phyloP scores from a whole-genome alignment of 2,329 filamentous ascomycete species.

The Diaporthe amygdali region DNA sequence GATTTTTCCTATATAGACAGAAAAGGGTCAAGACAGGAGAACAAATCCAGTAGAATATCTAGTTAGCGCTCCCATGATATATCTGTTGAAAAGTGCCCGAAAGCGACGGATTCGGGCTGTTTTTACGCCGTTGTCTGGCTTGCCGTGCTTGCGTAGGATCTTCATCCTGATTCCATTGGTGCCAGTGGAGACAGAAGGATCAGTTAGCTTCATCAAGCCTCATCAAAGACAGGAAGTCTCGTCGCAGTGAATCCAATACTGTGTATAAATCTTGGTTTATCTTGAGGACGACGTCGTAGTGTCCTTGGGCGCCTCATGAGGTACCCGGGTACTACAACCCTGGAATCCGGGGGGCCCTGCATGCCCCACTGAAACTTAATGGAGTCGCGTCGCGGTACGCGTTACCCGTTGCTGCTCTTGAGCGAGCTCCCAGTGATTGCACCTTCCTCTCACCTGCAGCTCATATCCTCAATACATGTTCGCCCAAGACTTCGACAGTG shows the following conservation, averaged over 20 bases:
- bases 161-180: neutral
- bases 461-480: neutral
- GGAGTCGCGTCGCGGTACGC: conserved; percentile 19
- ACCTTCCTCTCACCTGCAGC: neutral
- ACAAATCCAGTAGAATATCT: neutral
- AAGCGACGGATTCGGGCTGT: neutral
- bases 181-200: neutral
- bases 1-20: neutral
- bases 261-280: neutral
- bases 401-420: neutral
- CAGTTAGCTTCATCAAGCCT: neutral
- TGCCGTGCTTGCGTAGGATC: neutral
- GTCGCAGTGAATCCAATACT: neutral
- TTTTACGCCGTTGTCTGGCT: neutral
- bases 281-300: neutral
- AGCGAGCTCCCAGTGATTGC: neutral
- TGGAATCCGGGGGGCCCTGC: neutral
- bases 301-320: neutral
- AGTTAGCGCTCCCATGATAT: neutral
- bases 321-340: neutral
- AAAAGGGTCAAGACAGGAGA: too few relatives aligned
- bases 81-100: neutral
- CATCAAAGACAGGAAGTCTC: neutral
- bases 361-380: conserved; percentile 9
- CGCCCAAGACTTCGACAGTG: neutral